Conservation (phyloP, 371 early-diverging fungal species). For the Capillidium heterosporum region DNA sequence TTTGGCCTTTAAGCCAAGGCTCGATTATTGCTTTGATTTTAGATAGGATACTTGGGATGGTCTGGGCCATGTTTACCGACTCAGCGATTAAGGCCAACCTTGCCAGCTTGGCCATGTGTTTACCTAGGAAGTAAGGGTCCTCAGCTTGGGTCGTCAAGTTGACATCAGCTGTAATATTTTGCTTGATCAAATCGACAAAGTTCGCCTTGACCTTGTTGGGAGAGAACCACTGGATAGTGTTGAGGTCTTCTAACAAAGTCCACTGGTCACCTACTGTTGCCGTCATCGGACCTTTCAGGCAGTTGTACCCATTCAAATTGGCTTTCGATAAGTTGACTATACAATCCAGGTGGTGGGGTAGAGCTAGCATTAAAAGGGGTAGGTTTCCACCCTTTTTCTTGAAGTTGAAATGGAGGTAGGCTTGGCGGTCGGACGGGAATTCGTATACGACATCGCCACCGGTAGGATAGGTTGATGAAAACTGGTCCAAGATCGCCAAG, state of each 20-base stretch:
- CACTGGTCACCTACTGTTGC: constrained; percentile 37
- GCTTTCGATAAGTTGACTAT: constrained; percentile 14
- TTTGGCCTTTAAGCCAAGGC: constrained; percentile 35
- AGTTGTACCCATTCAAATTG: constrained; percentile 18
- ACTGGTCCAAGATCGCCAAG: constrained; percentile 7
- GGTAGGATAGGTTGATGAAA: constrained; percentile 14
- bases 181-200: constrained; percentile 16
- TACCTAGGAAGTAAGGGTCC: constrained; percentile 57
- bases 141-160: constrained; percentile 17
- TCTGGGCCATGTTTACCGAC: constrained; percentile 19
- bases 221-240: constrained; percentile 19
- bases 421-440: constrained; percentile 6
- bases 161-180: constrained; percentile 18
- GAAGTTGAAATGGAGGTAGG: constrained; percentile 4
- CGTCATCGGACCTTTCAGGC: constrained; percentile 42
- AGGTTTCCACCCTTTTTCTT: constrained; percentile 8
- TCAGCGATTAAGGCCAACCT: constrained; percentile 35
- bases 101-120: constrained; percentile 44
- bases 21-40: constrained; percentile 23
- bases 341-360: constrained; percentile 30
- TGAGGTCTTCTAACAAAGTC: constrained; percentile 25
- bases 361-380: constrained; percentile 20
- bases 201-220: constrained; percentile 14
- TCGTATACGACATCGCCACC: constrained; percentile 10
- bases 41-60: constrained; percentile 17